These are phyloP conservation scores for Leersia perrieri DNA, from an alignment of 176 grass and related monocot genomes.

Conservation along the genomic window DNA sequence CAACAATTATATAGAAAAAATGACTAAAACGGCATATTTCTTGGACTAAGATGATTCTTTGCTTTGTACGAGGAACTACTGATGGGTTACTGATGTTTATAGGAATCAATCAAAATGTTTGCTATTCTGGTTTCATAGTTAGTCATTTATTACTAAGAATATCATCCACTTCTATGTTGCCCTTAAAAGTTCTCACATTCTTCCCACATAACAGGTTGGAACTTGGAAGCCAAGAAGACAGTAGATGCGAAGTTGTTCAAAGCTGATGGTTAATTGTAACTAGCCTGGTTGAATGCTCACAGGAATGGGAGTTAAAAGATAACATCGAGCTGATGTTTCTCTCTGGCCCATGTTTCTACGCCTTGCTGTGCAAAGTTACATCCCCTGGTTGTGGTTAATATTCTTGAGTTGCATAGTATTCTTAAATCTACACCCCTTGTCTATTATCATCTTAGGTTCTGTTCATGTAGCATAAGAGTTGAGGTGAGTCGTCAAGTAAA, in stretches of 20 bases:
- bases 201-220: slow-evolving; percentile 4
- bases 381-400: slow-evolving; percentile 40
- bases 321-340: slow-evolving; percentile 56
- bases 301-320: slow-evolving; percentile 27
- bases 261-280: slow-evolving; percentile 35
- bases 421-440: slow-evolving; percentile 23
- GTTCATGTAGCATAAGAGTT: slow-evolving; percentile 53
- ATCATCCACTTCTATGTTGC: not conserved
- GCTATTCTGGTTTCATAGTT: not conserved
- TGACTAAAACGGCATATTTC: not conserved
- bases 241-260: slow-evolving; percentile 26
- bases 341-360: not conserved
- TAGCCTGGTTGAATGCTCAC: slow-evolving; percentile 32
- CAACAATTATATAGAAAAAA: not conserved
- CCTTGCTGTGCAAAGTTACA: slow-evolving; percentile 52
- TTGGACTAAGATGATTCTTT: not conserved
- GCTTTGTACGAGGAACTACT: not conserved
- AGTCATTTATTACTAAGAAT: not conserved
- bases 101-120: not conserved
- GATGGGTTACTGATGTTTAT: not conserved
- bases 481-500: slow-evolving; percentile 35
- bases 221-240: slow-evolving; percentile 28
- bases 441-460: slow-evolving; percentile 42
- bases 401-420: slow-evolving; percentile 26
- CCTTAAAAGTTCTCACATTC: not conserved